Evolutionary conservation across 257 asterid species (phyloP), one percentile per base, ranked within the genome.

Genomic region (Fraxinus cuspidata): DNA sequence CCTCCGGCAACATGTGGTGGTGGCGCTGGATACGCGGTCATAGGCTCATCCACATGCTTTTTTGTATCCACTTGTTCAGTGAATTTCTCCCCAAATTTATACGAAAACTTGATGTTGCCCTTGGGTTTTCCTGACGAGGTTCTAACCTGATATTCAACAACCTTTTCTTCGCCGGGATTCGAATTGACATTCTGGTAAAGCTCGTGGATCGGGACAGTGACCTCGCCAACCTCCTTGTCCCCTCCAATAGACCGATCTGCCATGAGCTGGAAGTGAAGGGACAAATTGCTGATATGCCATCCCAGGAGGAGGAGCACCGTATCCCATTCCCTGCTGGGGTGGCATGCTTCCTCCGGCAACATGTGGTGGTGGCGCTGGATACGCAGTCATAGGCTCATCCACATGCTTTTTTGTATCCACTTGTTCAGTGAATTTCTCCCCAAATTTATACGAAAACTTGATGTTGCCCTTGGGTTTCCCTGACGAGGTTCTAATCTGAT

Each of bases 381-480:
- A 91, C 1, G 90, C 91, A 5, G 89, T 84, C 19, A 87, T 85
- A 2, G 93, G 90, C 75, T 87, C 89, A 0, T 75, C 86, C 23
- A 37, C 74, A 6, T 71, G 77, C n/a, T 34, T 88, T 38, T 81
- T 80, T 9, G 78, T 60, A 66, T 75, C 72, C 51, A 40, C 16
- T 40, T 40, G 49, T 40, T 74, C 74, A 3, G 85, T 69, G 79
- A 85, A 86, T 77, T 90, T 90, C 1, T 90, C 96, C 23, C 95
- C 95, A 75, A 93, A 93, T 7, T 75, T 83, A 75, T 85, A 90
- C 7, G 97, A 87, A 42, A 93, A 82, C 37, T 84, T 92, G 80
- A 93, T 81, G 40, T 90, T 81, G 8, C 98, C 98, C 56, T 89
- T 93, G 11, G 90, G 83, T 75, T 89, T 92, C 2, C 97, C 96